Evolutionary conservation across 2,329 filamentous ascomycete species (phyloP), one percentile per base, ranked within the genome.

Genomic region (Chlorencoelia australis): DNA sequence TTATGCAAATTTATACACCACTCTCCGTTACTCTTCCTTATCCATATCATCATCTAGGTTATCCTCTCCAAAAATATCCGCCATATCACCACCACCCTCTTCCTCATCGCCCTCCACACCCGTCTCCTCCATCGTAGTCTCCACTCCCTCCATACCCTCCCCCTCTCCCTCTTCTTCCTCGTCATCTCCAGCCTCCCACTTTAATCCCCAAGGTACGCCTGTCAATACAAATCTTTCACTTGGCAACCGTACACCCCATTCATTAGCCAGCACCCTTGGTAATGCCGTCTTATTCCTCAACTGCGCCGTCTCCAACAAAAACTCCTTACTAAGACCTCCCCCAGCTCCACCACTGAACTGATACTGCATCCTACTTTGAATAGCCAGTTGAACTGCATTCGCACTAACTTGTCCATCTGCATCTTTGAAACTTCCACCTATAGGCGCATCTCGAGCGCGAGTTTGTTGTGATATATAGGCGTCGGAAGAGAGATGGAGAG

Each of bases 221-320:
- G 70, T 79, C 29, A 82, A 63, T 19, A 81, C 77, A 49, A 81
- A 82, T 38, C 76, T 69, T 61, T 82, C 78, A 49, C 71, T 75
- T 1, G 78, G 78, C 41, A 82, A 57, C 8, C 78, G 62, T 5
- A 80, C 68, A 16, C 78, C 78, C 75, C 77, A 82, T 53, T 82
- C 78, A 50, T 72, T 73, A 27, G 71, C 67, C 9, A 71, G 63
- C 11, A 82, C 71, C 42, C 70, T 68, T 14, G 78, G 78, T 44
- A 87, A 59, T 1, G 69, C 71, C 18, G 80, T 65, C 49, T 73
- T 73, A 60, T 87, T 87, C 45, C 78, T 65, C 54, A 82, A 76
- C 44, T 70, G 66, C 9, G 82, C 83, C n/a, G 86, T 64, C 55
- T 87, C 81, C 39, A 79, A 63, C 64, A 88, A 68, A 58, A 82